These are phyloP conservation scores for Aureobasidium vineae DNA, from an alignment of 2,329 filamentous ascomycete species.

Conservation along the genomic window DNA sequence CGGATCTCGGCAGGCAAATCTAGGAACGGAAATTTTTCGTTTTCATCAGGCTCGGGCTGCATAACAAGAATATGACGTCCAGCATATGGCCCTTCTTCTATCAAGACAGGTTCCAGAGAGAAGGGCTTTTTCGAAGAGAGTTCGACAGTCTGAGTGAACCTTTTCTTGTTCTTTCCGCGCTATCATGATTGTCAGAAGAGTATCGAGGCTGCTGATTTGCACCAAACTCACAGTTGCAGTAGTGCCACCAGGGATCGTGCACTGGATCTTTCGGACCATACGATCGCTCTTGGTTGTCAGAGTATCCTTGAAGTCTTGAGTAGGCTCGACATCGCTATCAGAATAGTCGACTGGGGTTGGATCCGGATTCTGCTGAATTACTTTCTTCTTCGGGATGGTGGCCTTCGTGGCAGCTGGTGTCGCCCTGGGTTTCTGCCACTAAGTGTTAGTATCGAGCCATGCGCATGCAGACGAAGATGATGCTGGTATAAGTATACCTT, in stretches of 20 bases:
- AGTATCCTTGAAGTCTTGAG: not conserved
- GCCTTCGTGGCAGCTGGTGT: not conserved
- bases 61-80: slow-evolving; percentile 29
- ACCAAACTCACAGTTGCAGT: not conserved
- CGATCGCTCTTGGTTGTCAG: not conserved
- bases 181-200: not conserved
- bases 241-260: not conserved
- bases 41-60: slow-evolving; percentile 24
- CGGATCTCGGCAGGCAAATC: slow-evolving; percentile 31
- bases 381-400: not conserved
- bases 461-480: not conserved
- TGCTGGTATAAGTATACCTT: not conserved
- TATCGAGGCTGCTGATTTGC: not conserved
- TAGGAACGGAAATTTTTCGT: slow-evolving; percentile 26
- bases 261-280: not conserved
- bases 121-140: slow-evolving; percentile 20
- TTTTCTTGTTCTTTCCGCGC: not conserved
- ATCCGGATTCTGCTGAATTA: not conserved
- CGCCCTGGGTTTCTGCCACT: not conserved
- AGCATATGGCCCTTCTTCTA: slow-evolving; percentile 27
- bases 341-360: not conserved
- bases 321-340: not conserved
- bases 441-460: not conserved
- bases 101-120: slow-evolving; percentile 13
- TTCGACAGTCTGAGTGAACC: slow-evolving; percentile 3